Evolutionary conservation across 148 eudicot genomes (phyloP), one percentile per base, ranked within the genome.

Genomic region (Chenopodium quinoa): DNA sequence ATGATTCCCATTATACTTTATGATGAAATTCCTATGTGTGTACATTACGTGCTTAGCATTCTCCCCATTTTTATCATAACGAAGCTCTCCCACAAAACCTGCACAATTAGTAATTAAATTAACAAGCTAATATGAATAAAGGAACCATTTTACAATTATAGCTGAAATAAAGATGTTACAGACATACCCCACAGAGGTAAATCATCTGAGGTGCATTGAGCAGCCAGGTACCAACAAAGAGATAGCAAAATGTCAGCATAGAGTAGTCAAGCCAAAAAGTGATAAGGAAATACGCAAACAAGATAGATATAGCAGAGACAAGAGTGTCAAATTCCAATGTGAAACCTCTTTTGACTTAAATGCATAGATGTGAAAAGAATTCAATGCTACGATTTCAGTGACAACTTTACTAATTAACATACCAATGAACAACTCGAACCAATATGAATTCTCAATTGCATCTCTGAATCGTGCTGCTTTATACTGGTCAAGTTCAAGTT

Each of bases 361-460:
- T 48, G 52, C 52, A 20, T 29, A 25, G 23, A 73, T 47, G 44
- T 10, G 23, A 56, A 56, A 4, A 69, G 25, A 56, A 17, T 11
- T 40, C 63, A 44, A 23, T 19, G 56, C 29, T n/a, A 73, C 12
- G 10, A 80, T 27, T 71, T 12, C 6, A 37, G 14, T 44, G 69
- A 29, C 62, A 50, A 66, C 47, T 20, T 76, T 27, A 54, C 48
- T 16, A 50, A 73, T 62, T 74, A 63, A 83, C 94, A 74, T 86
- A 95, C 98, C 98, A 67, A 95, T 88, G 82, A 95, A 95, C 71
- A 95, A 90, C 83, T 95, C 98, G 84, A 95, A 92, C 98, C 98
- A 95, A 82, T 95, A 95, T 73, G 88, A 88, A 89, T 83, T 92
- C 78, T 92, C 97, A 78, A 95, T 90, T 79, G 97, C 98, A 82